These are phyloP conservation scores for Plasmodium falciparum DNA, from an alignment of 169 alveolate genomes.

Conservation along the genomic window DNA sequence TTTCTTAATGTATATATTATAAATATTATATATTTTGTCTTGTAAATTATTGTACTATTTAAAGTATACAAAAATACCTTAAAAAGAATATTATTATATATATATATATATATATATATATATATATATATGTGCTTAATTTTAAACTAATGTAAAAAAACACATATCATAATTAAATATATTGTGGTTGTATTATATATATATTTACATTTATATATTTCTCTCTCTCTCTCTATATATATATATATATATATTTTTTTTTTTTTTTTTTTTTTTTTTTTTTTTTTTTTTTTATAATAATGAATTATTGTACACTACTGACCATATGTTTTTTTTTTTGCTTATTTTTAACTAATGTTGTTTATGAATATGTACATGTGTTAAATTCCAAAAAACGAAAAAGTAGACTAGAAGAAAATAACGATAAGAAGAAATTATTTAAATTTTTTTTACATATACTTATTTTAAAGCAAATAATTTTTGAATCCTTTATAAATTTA, in stretches of 20 bases:
- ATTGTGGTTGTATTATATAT: neutral
- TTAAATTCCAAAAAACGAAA: conserved; percentile 12
- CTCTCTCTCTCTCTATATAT: no score
- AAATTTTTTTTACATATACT: conserved; percentile 36
- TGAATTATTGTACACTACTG: no score
- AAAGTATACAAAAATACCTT: no score
- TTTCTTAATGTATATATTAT: no score
- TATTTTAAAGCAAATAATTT: conserved; percentile 17
- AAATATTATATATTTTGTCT: no score
- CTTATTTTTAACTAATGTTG: conserved; percentile 8
- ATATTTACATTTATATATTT: neutral
- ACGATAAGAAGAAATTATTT: conserved; percentile 2
- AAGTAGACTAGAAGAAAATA: neutral
- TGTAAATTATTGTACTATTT: no score
- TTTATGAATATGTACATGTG: conserved; percentile 38
- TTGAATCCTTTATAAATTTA: conserved; percentile 11
- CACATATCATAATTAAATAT: neutral
- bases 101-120: neutral
- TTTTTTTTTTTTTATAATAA: no score
- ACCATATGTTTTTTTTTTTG: neutral
- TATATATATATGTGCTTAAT: neutral
- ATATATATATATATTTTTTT: no score
- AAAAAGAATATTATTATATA: no score
- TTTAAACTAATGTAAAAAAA: neutral
- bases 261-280: no score